These are phyloP conservation scores for Monosporascus ibericus DNA, from an alignment of 2,329 filamentous ascomycete species.

Conservation along the genomic window DNA sequence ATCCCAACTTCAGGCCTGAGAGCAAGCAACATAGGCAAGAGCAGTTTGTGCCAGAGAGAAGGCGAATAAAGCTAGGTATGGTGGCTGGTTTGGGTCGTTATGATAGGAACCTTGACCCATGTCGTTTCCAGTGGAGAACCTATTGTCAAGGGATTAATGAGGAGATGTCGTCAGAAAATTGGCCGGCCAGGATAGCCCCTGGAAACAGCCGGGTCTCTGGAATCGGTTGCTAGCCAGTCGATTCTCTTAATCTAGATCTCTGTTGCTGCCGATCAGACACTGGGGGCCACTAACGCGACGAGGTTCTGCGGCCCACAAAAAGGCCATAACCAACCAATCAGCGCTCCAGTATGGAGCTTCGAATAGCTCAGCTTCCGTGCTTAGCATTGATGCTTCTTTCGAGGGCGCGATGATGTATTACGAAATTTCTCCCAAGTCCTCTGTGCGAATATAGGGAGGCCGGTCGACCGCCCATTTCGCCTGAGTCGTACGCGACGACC, in stretches of 20 bases:
- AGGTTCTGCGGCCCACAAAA: too few species aligned
- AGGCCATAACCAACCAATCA: too few species aligned
- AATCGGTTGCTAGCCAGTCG: conserved; percentile 5
- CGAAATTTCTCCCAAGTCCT: too few species aligned
- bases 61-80: conserved; percentile 12
- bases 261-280: not conserved
- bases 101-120: conserved; percentile 35
- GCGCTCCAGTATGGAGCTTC: too few species aligned
- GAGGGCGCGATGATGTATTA: too few species aligned
- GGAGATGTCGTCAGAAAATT: conserved; percentile 29
- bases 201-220: conserved; percentile 1
- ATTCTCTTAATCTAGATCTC: not conserved
- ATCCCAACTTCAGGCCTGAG: not conserved
- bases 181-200: conserved; percentile 11
- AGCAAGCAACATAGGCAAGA: not conserved
- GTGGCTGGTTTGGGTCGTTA: conserved; percentile 10
- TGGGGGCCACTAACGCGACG: too few species aligned
- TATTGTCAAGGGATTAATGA: conserved; percentile 13
- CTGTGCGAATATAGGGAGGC: too few species aligned
- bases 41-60: conserved; percentile 10
- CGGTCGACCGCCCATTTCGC: too few species aligned
- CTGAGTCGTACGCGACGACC: too few species aligned
- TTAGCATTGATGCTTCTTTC: too few species aligned
- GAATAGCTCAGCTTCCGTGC: too few species aligned
- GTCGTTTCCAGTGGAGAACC: conserved; percentile 24